A percentile compares a stretch with the other conserved stretches of the same genome.
These are phyloP conservation scores for Zasmidium cellare DNA, from an alignment of 2,329 filamentous ascomycete species.

Conservation along the genomic window DNA sequence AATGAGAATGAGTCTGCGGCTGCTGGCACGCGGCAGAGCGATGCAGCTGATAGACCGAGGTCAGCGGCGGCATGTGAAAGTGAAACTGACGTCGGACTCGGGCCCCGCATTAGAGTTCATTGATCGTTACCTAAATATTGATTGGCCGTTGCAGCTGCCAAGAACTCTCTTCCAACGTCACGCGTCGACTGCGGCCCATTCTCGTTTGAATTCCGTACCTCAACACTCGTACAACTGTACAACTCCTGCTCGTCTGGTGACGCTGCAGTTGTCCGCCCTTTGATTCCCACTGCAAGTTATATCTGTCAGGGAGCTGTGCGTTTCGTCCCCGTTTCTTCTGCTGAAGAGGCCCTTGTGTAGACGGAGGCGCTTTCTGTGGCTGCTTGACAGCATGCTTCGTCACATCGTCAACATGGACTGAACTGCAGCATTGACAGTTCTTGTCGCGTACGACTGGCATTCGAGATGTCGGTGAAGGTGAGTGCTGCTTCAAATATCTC, in stretches of 20 bases:
- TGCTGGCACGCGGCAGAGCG: background rate
- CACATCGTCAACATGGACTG: background rate
- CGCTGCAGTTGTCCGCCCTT: background rate
- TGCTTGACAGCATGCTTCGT: background rate
- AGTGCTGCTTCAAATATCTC: background rate
- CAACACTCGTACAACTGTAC: background rate
- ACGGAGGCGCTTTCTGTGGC: background rate
- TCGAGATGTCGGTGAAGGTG: background rate
- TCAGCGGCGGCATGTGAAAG: conserved; percentile 1
- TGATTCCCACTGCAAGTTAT: background rate
- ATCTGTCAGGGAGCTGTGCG: too few species aligned
- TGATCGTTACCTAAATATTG: background rate
- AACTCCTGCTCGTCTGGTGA: background rate
- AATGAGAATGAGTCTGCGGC: background rate
- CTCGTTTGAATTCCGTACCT: background rate
- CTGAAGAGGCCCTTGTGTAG: background rate
- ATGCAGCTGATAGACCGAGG: background rate
- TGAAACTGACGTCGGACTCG: background rate
- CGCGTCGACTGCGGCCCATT: background rate
- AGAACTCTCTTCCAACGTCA: background rate
- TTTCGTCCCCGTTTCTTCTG: too few species aligned
- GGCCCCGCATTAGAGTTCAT: background rate
- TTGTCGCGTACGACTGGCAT: background rate
- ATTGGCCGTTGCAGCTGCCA: background rate
- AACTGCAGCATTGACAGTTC: background rate